Base-by-base conservation (phyloP, 1,139 yeast genomes). In the Candida sp. region DNA sequence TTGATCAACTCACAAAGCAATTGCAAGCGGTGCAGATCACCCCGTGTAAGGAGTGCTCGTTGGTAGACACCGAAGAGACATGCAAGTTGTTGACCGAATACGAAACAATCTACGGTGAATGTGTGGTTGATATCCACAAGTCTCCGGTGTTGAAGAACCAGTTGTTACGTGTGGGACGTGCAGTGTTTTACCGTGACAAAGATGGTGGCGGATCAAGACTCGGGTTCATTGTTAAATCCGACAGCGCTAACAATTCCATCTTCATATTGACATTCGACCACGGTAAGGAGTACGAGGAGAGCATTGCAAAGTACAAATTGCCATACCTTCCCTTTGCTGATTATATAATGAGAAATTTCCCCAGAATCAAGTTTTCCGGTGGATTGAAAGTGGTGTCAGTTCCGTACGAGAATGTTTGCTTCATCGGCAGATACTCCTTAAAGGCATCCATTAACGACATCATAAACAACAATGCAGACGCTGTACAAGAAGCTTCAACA, bases 141-240 rank as follows among this genome's bases (percentile, higher is more conserved):
- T 73, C 80, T 49, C 78, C 86, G 2, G 63, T 76, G 2, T 69
- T 82, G 23, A 73, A 80, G 48, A 72, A 75, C 27, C 59, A 65
- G 22, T 67, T 81, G n/a, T 66, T 88, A 49, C 73, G 69, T 46
- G 63, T 72, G 2, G 96, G 96, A 7, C 75, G 91, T 54, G 64
- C 89, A 49, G 65, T 90, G 49, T 78, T 86, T 8, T 89, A 73
- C 66, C 78, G 84, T 54, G 85, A 84, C 59, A 61, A 63, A 37
- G 66, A 65, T 3, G 75, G 68, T 5, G 31, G 28, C 8, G 65
- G 68, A 6, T 63, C 81, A 1, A 73, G 76, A 47, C 67, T 85
- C 22, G 96, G 91, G 2, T 78, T 85, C 57, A 65, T 86, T 37
- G 70, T 81, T 46, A 78, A 76, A 59, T 67, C 74, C 9, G 75